A percentile compares a stretch with the other conserved stretches of the same genome.
phyloP scores from a whole-genome alignment of 2,329 filamentous ascomycete genomes.

The Fusarium multiceps region DNA sequence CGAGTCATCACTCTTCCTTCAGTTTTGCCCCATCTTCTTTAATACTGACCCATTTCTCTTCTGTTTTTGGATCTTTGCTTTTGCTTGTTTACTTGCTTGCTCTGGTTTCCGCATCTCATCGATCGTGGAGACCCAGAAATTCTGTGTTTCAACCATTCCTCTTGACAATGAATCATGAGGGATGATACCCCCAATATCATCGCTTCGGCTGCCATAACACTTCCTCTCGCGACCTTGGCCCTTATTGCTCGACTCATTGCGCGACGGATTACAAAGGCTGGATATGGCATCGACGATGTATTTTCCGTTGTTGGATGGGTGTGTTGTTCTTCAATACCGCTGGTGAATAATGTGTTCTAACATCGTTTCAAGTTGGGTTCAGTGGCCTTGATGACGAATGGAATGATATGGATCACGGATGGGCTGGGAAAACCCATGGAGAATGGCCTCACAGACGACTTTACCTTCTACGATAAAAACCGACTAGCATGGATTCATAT shows the following conservation, averaged over 20 bases:
- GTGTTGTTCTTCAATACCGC: neutral
- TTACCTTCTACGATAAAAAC: constrained; percentile 24
- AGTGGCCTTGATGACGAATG: constrained; percentile 33
- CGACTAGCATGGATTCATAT: constrained; percentile 39
- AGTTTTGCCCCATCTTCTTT: constrained; percentile 13
- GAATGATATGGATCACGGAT: constrained; percentile 32
- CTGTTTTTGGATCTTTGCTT: constrained; percentile 7
- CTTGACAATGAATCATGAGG: constrained; percentile 38
- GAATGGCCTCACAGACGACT: constrained; percentile 24
- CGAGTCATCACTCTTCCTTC: constrained; percentile 4
- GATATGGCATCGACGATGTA: constrained; percentile 39
- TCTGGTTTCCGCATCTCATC: constrained; percentile 11
- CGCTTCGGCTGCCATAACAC: constrained; percentile 35
- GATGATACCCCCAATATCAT: constrained; percentile 41
- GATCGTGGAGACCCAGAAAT: constrained; percentile 6
- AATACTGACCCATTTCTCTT: constrained; percentile 24
- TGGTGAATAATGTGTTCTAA: constrained; percentile 1
- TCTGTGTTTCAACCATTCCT: neutral
- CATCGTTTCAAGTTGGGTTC: constrained; percentile 24
- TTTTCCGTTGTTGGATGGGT: constrained; percentile 41
- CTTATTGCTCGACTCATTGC: constrained; percentile 34
- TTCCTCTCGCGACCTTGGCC: constrained; percentile 37
- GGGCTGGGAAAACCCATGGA: constrained; percentile 36
- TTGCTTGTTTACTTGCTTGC: neutral
- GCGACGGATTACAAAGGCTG: constrained; percentile 39